phyloP scores from a whole-genome alignment of 225 moss, liverwort and hornwort species.

The Pseudoscleropodium purum region DNA sequence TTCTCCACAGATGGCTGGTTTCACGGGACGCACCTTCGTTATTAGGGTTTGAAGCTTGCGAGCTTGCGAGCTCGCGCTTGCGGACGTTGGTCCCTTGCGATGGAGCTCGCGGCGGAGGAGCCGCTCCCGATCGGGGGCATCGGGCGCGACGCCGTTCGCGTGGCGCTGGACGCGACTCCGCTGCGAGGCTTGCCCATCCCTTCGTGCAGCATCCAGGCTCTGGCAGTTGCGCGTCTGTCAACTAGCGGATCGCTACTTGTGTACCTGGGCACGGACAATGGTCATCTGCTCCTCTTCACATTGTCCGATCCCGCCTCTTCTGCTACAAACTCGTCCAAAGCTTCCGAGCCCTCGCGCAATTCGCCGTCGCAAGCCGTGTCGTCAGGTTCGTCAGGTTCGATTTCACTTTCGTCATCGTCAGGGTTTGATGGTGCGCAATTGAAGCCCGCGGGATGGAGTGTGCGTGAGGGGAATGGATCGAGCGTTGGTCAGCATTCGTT shows the following conservation, averaged over 20 bases:
- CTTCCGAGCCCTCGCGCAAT: background rate
- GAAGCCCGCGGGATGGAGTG: slow-evolving; percentile 8
- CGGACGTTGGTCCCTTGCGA: slow-evolving; percentile 19
- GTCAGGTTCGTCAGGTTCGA: background rate
- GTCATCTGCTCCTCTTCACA: slow-evolving; percentile 72
- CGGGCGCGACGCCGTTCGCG: slow-evolving; percentile 75
- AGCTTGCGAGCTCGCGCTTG: background rate
- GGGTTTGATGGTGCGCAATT: slow-evolving; percentile 22
- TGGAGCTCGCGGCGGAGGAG: slow-evolving; percentile 56
- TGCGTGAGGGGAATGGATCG: slow-evolving; percentile 16
- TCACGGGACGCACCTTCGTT: background rate
- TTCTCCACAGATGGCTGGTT: background rate
- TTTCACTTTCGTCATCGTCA: background rate
- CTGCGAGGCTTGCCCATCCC: slow-evolving; percentile 75
- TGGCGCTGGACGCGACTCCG: slow-evolving; percentile 70
- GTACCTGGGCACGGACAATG: slow-evolving; percentile 86
- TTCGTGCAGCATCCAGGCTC: slow-evolving; percentile 45
- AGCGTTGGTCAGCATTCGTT: slow-evolving; percentile 4
- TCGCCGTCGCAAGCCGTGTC: background rate
- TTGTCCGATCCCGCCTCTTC: slow-evolving; percentile 45
- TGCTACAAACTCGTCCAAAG: background rate
- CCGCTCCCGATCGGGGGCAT: slow-evolving; percentile 21
- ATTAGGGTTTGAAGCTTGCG: background rate
- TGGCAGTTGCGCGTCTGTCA: slow-evolving; percentile 46
- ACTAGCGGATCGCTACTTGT: slow-evolving; percentile 44